Conservation (phyloP, 2,329 filamentous ascomycete species). For the Calycina herbarum region DNA sequence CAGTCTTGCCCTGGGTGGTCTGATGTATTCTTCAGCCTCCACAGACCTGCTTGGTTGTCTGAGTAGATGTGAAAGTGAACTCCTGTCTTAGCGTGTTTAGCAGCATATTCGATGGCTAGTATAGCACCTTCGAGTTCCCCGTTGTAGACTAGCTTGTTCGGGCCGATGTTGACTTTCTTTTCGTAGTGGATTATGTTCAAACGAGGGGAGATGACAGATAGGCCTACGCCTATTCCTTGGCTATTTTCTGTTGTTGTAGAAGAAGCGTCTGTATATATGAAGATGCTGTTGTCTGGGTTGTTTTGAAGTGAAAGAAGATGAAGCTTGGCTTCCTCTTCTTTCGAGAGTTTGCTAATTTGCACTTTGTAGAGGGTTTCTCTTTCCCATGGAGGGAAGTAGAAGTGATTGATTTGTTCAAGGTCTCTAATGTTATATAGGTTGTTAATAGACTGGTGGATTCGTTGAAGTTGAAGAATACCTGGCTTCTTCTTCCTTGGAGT, state of each 20-base stretch:
- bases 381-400: neutral
- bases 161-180: neutral
- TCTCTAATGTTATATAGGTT: neutral
- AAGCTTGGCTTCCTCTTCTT: neutral
- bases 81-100: too few species aligned
- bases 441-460: neutral
- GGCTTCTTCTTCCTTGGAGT: neutral
- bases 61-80: too few species aligned
- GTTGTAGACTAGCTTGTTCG: neutral
- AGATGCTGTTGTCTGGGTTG: neutral
- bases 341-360: neutral
- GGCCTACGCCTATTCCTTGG: neutral
- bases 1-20: neutral
- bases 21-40: neutral
- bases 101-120: too few species aligned
- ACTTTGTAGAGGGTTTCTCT: neutral
- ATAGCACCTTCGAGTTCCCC: too few species aligned
- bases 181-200: neutral
- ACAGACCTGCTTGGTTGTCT: neutral
- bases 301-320: neutral
- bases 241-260: neutral
- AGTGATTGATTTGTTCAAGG: neutral
- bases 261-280: neutral
- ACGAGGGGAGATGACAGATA: neutral
- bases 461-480: neutral